Base-by-base conservation (phyloP, 2,329 filamentous ascomycete genomes). In the Phaeoacremonium minimum region DNA sequence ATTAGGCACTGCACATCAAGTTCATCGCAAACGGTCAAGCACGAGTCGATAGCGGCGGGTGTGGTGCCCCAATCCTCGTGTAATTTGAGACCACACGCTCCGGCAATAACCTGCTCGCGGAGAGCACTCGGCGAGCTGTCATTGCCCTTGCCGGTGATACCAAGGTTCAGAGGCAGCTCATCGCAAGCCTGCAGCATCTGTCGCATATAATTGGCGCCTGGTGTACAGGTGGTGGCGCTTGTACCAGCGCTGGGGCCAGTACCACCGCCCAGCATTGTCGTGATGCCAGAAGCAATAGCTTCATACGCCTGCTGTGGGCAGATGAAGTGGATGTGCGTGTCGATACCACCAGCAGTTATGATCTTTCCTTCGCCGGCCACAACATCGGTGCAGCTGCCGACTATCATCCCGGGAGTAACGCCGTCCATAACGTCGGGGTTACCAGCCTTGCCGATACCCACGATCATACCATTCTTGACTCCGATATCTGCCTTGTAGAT, bases 401-500 rank as follows among this genome's bases (percentile, higher is more conserved):
- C 79, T 2, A 95, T 67, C 80, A 97, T 80, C 38, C 80, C 73
- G 0, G 79, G 70, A 41, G 83, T 71, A 6, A 97, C 87, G 5
- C 87, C 87, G 19, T 93, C 84, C 91, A 96, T 96, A 32, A 95
- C 80, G 61, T 97, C 91, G n/a, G 91, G 91, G 52, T 96, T 97
- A 15, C 91, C 91, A 13, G 91, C 88, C 63, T 97, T 96, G 41
- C 91, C 91, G 48, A 97, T 91, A 1, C 80, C 91, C 18, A 83
- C 82, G 51, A 97, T 96, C 28, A 85, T 57, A 3, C 91, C 90
- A 48, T 89, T 64, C 60, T 94, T 95, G 58, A 97, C 82, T 18
- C 91, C 91, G 55, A 97, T 95, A 58, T 97, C 91, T 6, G 90
- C 91, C 66, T 97, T 97, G 71, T 87, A 94, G 53, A 97, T 95